Evolutionary conservation across 2,329 filamentous ascomycete genomes (phyloP), one percentile per base, ranked within the genome.

Genomic region (Pseudogymnoascus sp.): DNA sequence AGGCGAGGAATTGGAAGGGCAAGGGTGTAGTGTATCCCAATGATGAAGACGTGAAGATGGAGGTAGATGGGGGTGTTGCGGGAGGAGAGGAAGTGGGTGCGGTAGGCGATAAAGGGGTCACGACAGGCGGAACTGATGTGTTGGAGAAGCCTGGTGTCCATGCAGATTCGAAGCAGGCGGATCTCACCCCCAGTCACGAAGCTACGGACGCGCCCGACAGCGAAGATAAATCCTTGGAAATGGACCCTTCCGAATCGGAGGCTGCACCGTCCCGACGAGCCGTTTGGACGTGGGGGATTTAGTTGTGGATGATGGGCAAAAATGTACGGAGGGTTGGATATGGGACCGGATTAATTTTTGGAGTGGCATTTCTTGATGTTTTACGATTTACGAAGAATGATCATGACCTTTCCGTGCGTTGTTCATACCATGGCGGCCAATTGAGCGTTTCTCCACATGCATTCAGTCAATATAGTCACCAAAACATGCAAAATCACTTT

Each of bases 1-100:
- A 19, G 64, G 65, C 21, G 62, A 66, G 62, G 49, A 7, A 63
- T 62, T 19, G 23, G 59, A 21, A 66, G 66, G 63, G 33, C 58
- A 14, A 61, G 33, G 10, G 55, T 61, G 37, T 19, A 19, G 49
- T 12, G 10, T 55, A 55, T 55, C 49, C 26, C 5, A n/a, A 52
- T 0, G 49, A 55, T 19, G 29, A 33, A 7, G 49, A 55, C n/a
- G 29, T 19, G 58, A 49, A 4, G 37, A 52, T 21, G 60, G 43
- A 37, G 8, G 37, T 1, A 52, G 63, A 4, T 65, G 65, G 29
- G 52, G 64, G 3, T 7, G 4, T 6, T 55, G 68, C 64, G 19
- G 65, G 59, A 5, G 69, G 64, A 31, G 65, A 41, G 23, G 43
- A 52, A n/a, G 21, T 23, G 12, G 21, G 43, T 10, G 43, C 12